Base-by-base conservation (phyloP, 2,329 filamentous ascomycete genomes). In the Phoma sp. region DNA sequence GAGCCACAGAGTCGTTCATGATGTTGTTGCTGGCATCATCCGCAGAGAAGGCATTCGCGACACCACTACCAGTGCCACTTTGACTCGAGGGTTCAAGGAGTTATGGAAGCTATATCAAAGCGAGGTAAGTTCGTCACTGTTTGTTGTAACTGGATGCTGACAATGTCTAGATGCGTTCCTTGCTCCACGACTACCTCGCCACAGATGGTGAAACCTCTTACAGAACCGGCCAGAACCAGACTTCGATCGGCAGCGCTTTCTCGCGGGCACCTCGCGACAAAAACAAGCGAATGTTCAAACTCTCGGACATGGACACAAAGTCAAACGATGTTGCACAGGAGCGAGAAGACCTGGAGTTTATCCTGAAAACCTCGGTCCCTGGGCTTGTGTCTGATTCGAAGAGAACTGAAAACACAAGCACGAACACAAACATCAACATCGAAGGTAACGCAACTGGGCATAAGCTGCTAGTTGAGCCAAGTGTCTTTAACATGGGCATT, bases 31-130 rank as follows among this genome's bases (percentile, higher is more conserved):
- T 59, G 90, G 91, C 1, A 90, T 99, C 53, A 87, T 93, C 47
- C 87, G 88, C 58, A 87, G 96, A 42, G 93, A 98, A 69, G 90
- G 89, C 75, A 73, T 81, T 42, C 75, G 72, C 43, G 82, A 84
- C 49, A 67, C 68, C 18, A 65, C 68, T 17, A 86, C 74, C 80
- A 72, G 66, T 42, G 88, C 79, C 78, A 83, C 85, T 1, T 82
- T 98, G 42, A 88, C 92, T 5, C 88, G 92, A 49, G 92, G 92
- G 50, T 99, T 99, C 77, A 95, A 93, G 69, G 95, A 98, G 76
- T 79, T 99, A 33, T 99, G 96, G 96, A 96, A 97, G 71, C 80
- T 99, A 7, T 93, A 97, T 68, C 95, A 99, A 71, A 98, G 96
- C 75, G 95, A 99, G 72, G 72, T 72, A 57, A 37, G 61, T 15